Base-by-base conservation (phyloP, 78 protist species). In the Dictyostelium intermedium region DNA sequence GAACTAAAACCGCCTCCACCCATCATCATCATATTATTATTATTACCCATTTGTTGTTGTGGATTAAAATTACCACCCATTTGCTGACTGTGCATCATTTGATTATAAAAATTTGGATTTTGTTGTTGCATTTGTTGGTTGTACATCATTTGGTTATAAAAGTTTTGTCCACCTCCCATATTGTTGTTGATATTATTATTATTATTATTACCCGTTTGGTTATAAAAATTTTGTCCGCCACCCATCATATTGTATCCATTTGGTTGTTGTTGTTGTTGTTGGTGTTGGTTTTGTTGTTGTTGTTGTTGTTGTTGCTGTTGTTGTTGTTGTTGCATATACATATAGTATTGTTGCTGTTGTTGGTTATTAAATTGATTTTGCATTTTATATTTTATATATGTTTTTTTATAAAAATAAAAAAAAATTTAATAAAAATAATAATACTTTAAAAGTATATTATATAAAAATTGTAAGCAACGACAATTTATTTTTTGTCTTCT, bases 231-330 rank as follows among this genome's bases (percentile, higher is more conserved):
- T 56, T 56, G 66, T 20, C 66, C 35, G 13, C 63, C 72, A 30
- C 77, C 79, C 79, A 72, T 72, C 41, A 34, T 72, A 72, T 30
- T 72, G 34, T 34, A 37, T 77, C 47, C 41, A 32, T 61, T 16
- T n/a, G 32, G 47, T 86, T 74, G 84, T 35, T 86, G 92, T 39
- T 73, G 86, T 18, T 79, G 91, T 3, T 56, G 27, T 20, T 56
- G 66, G 1, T 41, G 45, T 25, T 72, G 91, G 5, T 85, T 74
- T 35, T 86, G 84, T 60, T 60, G 85, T 23, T 43, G 69, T 41
- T 89, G 94, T 50, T 83, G 94, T 47, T 83, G 76, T 25, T 32
- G 47, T 4, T 66, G 73, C 16, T 85, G 82, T 73, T 50, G 69
- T 73, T 85, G 91, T 45, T 43, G 73, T 23, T 72, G 77, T 35